phyloP scores from a whole-genome alignment of 2,329 filamentous ascomycete genomes.

The Hypoxylon sp. region DNA sequence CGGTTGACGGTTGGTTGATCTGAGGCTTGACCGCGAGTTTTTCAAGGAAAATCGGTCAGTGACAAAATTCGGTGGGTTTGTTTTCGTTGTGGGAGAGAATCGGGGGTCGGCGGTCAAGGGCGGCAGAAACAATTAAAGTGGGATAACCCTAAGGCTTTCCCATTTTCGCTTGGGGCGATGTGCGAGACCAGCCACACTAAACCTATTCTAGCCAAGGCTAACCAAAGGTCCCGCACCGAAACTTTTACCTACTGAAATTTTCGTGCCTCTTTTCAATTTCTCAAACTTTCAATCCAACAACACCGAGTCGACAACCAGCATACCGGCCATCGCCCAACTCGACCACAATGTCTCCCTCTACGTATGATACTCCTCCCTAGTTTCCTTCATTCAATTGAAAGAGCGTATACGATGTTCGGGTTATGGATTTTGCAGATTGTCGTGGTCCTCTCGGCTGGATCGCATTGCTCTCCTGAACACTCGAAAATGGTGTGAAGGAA shows the following conservation, averaged over 20 bases:
- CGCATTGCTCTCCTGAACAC: slow-evolving; percentile 56
- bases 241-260: slow-evolving; percentile 31
- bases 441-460: slow-evolving; percentile 86
- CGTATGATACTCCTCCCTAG: slow-evolving; percentile 62
- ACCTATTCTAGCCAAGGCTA: slow-evolving; percentile 13
- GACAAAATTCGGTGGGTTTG: slow-evolving; percentile 27
- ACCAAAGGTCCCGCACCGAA: slow-evolving; percentile 36
- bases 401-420: slow-evolving; percentile 60
- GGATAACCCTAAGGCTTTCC: slow-evolving; percentile 47
- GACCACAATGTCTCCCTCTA: slow-evolving; percentile 55
- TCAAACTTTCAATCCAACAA: slow-evolving; percentile 45
- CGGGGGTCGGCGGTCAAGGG: slow-evolving; percentile 43
- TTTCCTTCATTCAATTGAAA: slow-evolving; percentile 55
- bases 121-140: slow-evolving; percentile 45
- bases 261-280: slow-evolving; percentile 27
- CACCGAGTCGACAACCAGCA: slow-evolving; percentile 50
- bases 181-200: slow-evolving; percentile 22
- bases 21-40: slow-evolving; percentile 41
- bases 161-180: slow-evolving; percentile 39
- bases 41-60: slow-evolving; percentile 34
- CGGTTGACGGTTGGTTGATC: slow-evolving; percentile 48
- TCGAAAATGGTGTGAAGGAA: slow-evolving; percentile 48
- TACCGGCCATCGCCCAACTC: slow-evolving; percentile 48
- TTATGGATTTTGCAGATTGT: slow-evolving; percentile 76
- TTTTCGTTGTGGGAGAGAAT: slow-evolving; percentile 35